phyloP scores from a whole-genome alignment of 2,329 filamentous ascomycete species.

The Aureobasidium mangrovei region DNA sequence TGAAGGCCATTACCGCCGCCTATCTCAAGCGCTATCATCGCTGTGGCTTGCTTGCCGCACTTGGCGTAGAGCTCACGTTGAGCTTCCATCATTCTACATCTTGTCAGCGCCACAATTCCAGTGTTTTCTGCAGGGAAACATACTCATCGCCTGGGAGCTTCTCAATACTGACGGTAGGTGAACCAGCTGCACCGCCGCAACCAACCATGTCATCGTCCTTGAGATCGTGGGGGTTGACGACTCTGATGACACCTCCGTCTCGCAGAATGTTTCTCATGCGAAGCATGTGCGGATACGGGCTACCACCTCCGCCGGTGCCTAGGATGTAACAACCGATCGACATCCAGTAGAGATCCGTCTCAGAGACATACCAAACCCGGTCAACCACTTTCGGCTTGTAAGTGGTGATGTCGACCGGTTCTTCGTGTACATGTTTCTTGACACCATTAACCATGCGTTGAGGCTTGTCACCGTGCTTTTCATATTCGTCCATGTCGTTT shows the following conservation, averaged over 20 bases:
- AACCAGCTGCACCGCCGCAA: constrained; percentile 38
- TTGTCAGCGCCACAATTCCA: background rate
- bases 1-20: constrained; percentile 40
- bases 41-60: constrained; percentile 27
- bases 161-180: constrained; percentile 33
- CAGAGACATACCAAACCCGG: constrained; percentile 36
- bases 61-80: constrained; percentile 29
- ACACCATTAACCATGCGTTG: background rate
- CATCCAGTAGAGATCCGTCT: constrained; percentile 38
- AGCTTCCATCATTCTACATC: constrained; percentile 29
- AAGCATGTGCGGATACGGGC: constrained; percentile 37
- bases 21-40: constrained; percentile 36
- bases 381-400: constrained; percentile 36
- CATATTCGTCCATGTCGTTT: background rate
- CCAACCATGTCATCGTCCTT: constrained; percentile 37
- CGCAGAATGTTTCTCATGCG: constrained; percentile 34
- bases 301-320: constrained; percentile 41
- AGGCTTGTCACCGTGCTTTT: background rate
- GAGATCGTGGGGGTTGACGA: constrained; percentile 35
- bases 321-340: constrained; percentile 41
- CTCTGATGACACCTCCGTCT: constrained; percentile 32
- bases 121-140: background rate
- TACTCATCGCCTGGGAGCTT: constrained; percentile 35
- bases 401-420: background rate
- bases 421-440: background rate